phyloP scores from a whole-genome alignment of 306 rosid species.

The Rosa persica region DNA sequence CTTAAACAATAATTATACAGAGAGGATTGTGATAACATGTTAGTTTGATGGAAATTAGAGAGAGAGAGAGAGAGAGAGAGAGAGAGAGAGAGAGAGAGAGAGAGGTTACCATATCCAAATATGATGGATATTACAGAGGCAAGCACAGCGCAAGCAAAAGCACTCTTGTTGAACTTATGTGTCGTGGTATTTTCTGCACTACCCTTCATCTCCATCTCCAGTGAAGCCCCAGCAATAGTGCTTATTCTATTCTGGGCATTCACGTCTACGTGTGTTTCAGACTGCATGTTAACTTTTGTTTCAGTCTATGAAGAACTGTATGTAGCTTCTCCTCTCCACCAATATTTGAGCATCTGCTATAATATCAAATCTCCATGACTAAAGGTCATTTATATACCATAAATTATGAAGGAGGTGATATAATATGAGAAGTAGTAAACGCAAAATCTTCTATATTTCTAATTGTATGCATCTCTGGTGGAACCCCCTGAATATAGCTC shows the following conservation, averaged over 20 bases:
- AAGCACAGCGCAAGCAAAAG: constrained; percentile 52
- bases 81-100: too few relatives aligned
- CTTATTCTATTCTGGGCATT: background rate
- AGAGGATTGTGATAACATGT: too few relatives aligned
- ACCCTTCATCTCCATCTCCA: constrained; percentile 21
- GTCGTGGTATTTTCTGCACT: background rate
- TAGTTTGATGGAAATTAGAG: too few relatives aligned
- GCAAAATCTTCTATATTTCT: background rate
- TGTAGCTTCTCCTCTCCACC: background rate
- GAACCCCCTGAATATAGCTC: background rate
- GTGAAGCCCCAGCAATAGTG: background rate
- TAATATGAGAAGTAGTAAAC: background rate
- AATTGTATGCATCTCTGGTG: background rate
- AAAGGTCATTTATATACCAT: background rate
- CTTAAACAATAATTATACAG: too few relatives aligned
- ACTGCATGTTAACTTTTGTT: background rate
- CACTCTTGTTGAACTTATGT: constrained; percentile 45
- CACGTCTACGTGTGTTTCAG: background rate
- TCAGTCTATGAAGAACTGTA: background rate
- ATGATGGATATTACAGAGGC: constrained; percentile 57
- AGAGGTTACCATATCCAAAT: constrained; percentile 47
- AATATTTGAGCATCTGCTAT: background rate
- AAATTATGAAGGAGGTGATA: background rate
- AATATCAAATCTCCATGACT: background rate
- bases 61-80: background rate